Evolutionary conservation across 257 asterid genomes (phyloP).

Genomic region (Gentiana straminea): DNA sequence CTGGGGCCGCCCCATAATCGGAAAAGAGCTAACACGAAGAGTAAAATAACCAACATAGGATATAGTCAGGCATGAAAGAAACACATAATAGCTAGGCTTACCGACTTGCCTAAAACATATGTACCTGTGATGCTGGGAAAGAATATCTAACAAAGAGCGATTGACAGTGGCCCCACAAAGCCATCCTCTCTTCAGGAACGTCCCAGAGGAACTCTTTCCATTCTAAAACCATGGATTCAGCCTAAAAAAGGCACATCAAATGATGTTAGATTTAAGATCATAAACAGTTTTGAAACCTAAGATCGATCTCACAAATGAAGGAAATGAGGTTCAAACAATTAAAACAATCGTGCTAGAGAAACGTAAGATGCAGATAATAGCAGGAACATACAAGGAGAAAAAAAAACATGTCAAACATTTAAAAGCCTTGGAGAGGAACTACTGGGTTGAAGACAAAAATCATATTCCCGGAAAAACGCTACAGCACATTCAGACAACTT

Average conservation of each 20-base stretch:
- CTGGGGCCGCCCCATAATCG: background rate
- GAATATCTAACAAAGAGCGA: conserved; percentile 78
- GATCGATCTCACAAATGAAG: background rate
- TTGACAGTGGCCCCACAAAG: conserved; percentile 98
- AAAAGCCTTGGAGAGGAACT: no score
- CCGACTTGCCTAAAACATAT: background rate
- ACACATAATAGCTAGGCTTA: background rate
- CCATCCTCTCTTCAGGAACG: conserved; percentile 94
- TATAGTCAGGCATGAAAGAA: background rate
- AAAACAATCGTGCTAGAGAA: background rate
- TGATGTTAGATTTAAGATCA: background rate
- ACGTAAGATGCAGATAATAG: no score
- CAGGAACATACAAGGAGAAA: no score
- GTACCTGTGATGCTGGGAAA: conserved; percentile 83
- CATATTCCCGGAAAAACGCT: no score
- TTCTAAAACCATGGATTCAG: conserved; percentile 97
- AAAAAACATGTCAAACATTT: no score
- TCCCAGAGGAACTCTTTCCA: conserved; percentile 99
- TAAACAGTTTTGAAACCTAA: no score
- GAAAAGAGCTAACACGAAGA: background rate
- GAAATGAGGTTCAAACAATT: background rate
- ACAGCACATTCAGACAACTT: no score
- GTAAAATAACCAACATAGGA: background rate
- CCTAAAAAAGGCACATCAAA: conserved; percentile 37
- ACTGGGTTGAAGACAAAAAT: no score